Evolutionary conservation across 768 basidiomycete genomes (phyloP).

Genomic region (Lentinula sp.): DNA sequence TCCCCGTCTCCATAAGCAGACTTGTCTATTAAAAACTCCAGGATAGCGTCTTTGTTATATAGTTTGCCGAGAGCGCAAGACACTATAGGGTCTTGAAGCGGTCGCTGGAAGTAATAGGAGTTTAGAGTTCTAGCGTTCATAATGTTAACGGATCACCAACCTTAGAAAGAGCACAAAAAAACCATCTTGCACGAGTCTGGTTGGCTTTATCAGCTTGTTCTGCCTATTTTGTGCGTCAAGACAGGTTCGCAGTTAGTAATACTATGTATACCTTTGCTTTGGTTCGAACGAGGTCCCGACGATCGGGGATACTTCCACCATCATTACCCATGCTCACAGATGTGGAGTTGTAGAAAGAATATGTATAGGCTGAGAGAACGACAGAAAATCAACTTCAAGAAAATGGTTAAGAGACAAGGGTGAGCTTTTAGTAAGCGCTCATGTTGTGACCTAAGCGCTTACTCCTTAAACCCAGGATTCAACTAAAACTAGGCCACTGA

Average conservation of each 20-base stretch:
- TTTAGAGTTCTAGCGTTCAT: background rate
- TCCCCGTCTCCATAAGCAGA: constrained; percentile 86
- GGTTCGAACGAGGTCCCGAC: constrained; percentile 69
- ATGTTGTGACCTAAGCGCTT: too few relatives aligned
- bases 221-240: constrained; percentile 32
- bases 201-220: constrained; percentile 91
- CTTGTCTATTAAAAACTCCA: constrained; percentile 85
- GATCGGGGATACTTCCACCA: constrained; percentile 83
- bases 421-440: too few relatives aligned
- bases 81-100: constrained; percentile 85
- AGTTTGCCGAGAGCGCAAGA: constrained; percentile 90
- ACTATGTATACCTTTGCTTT: constrained; percentile 53
- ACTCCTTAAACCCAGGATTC: background rate
- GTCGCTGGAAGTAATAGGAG: constrained; percentile 39
- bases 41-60: constrained; percentile 92
- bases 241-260: background rate
- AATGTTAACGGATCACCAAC: constrained; percentile 30
- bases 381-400: background rate
- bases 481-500: too few relatives aligned
- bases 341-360: background rate
- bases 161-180: constrained; percentile 90
- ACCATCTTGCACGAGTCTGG: constrained; percentile 82
- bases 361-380: background rate
- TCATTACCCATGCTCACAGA: constrained; percentile 68
- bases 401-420: too few relatives aligned